phyloP scores from a whole-genome alignment of 2,329 filamentous ascomycete genomes.

The Alternaria angustiovoidea region DNA sequence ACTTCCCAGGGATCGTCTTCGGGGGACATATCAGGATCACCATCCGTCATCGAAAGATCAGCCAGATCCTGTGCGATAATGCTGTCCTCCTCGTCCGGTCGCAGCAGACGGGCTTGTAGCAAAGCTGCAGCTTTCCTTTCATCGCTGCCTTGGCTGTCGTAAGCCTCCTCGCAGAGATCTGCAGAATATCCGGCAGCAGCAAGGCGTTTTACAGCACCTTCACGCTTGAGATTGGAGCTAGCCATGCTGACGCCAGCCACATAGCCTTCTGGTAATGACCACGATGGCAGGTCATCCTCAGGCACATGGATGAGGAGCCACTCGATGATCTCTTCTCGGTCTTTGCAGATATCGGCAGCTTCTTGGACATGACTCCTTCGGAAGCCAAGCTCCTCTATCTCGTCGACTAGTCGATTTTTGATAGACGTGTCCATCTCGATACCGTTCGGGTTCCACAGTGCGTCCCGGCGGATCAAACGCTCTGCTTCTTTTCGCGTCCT shows the following conservation, averaged over 20 bases:
- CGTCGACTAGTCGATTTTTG: conserved; percentile 70
- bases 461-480: conserved; percentile 76
- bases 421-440: conserved; percentile 69
- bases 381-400: conserved; percentile 82
- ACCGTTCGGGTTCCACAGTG: conserved; percentile 85
- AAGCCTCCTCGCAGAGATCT: conserved; percentile 81
- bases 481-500: conserved; percentile 82
- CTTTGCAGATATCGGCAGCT: conserved; percentile 85
- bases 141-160: conserved; percentile 74
- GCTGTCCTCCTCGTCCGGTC: conserved; percentile 43
- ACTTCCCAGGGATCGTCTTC: conserved; percentile 78
- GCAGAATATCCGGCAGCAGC: conserved; percentile 82
- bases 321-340: conserved; percentile 89
- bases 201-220: conserved; percentile 83
- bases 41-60: conserved; percentile 41
- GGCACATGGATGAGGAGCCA: conserved; percentile 97
- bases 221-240: conserved; percentile 79
- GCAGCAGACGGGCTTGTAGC: conserved; percentile 75
- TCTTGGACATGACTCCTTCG: conserved; percentile 89
- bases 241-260: conserved; percentile 88
- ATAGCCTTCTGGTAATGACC: conserved; percentile 92
- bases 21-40: conserved; percentile 50
- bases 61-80: conserved; percentile 43
- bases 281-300: conserved; percentile 92
- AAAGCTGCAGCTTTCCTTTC: conserved; percentile 80